phyloP scores from a whole-genome alignment of 2,329 filamentous ascomycete species.

The Ascochyta koolunga region DNA sequence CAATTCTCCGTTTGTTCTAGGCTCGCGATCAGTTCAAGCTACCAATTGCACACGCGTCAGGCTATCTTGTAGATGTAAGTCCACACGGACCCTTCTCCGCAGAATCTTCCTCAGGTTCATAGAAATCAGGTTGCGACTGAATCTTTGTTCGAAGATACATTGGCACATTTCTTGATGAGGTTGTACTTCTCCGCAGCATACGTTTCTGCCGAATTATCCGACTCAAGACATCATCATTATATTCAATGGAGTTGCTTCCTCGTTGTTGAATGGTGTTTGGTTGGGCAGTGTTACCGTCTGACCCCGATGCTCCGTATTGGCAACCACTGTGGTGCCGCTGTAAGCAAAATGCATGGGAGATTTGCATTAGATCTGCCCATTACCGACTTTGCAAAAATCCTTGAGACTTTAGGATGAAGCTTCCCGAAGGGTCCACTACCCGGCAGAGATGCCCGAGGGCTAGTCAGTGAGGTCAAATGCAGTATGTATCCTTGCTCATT shows the following conservation, averaged over 20 bases:
- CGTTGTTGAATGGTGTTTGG: constrained; percentile 4
- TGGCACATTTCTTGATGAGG: neutral
- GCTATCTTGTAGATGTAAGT: neutral
- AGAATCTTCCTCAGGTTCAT: neutral
- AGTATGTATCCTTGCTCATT: neutral
- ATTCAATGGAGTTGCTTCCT: constrained; percentile 10
- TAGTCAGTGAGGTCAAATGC: neutral
- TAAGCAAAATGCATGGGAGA: constrained; percentile 5
- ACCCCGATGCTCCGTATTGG: constrained; percentile 6
- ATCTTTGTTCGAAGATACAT: neutral
- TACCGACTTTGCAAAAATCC: constrained; percentile 1
- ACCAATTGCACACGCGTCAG: neutral
- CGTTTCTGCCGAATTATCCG: constrained; percentile 11
- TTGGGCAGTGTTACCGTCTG: constrained; percentile 4
- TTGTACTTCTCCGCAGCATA: neutral
- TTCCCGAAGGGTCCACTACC: neutral
- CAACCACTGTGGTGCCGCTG: neutral
- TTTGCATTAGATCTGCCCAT: constrained; percentile 2
- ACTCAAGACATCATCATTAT: constrained; percentile 2
- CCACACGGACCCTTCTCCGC: neutral
- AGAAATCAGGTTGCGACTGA: neutral
- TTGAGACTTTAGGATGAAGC: neutral
- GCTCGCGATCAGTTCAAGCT: constrained; percentile 4
- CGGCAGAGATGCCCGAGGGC: neutral
- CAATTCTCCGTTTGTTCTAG: constrained; percentile 9